Base-by-base conservation (phyloP, 768 basidiomycete species). In the Amanita jacksonii region DNA sequence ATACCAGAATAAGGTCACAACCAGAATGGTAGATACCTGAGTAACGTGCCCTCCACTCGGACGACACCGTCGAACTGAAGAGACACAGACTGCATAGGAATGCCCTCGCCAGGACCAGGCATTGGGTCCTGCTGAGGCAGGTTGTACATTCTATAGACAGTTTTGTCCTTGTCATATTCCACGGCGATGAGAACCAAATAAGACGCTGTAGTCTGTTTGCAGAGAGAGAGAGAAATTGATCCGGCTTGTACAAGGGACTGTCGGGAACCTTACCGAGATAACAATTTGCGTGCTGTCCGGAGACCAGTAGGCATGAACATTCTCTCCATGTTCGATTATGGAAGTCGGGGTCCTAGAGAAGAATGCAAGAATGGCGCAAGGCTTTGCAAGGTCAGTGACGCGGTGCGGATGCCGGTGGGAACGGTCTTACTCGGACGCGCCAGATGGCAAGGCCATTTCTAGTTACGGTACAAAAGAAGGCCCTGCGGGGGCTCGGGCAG, bases 11-110 rank as follows among this genome's bases (percentile, higher is more conserved):
- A 8, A 16, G 12, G 15, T 12, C 27, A 12, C 12, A 12, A 28
- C 27, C 12, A 6, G 27, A 28, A 28, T 6, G 12, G 7, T 6
- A 28, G 41, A 43, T 47, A 85, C 87, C 83, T 83, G 36, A 85
- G 62, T 19, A 91, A 66, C 18, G 69, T 68, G 2, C 88, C 87
- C 45, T 91, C 85, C 8, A 86, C 74, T 8, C 77, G 76, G 46
- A 91, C 73, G 23, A 91, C 85, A 1, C 89, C 88, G 56, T 90
- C 87, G 43, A 92, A 77, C 28, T 77, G 73, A 41, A 90, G 66
- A 38, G 67, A 69, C 28, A 87, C 61, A n/a, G 77, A 71, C 43
- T 82, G 81, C 25, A 90, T 64, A 0, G 77, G 74, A 3, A 79
- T 59, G 4, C 74, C 84, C 62, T 89, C 87, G n/a, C 89, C 87